A percentile compares a stretch with the other conserved stretches of the same genome.
These are phyloP conservation scores for Artemisia tridentata DNA, from an alignment of 129 eudicot species.

Conservation along the genomic window DNA sequence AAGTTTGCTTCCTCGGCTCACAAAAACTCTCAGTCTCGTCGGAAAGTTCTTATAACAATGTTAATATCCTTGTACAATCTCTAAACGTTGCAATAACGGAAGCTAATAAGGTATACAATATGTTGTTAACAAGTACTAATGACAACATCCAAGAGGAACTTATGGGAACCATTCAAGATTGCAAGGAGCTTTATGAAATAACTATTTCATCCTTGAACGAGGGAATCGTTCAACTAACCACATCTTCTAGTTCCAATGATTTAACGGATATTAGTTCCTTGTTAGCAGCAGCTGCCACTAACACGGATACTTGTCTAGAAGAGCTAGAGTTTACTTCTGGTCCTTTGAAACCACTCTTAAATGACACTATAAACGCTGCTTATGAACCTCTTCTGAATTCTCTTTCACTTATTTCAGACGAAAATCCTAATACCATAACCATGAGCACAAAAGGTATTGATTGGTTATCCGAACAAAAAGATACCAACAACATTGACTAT, in stretches of 20 bases:
- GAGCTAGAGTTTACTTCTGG: slow-evolving; percentile 73
- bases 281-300: slow-evolving; percentile 78
- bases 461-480: background rate
- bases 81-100: slow-evolving; percentile 62
- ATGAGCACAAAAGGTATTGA: background rate
- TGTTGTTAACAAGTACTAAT: slow-evolving; percentile 32
- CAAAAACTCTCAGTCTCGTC: slow-evolving; percentile 45
- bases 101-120: slow-evolving; percentile 43
- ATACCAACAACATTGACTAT: slow-evolving; percentile 19
- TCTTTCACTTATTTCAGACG: slow-evolving; percentile 44
- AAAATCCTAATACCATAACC: background rate
- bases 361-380: slow-evolving; percentile 37
- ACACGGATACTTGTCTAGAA: slow-evolving; percentile 80
- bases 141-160: slow-evolving; percentile 54
- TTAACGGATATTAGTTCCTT: slow-evolving; percentile 52
- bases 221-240: slow-evolving; percentile 30
- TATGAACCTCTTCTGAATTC: slow-evolving; percentile 62
- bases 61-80: slow-evolving; percentile 46
- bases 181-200: slow-evolving; percentile 72
- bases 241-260: slow-evolving; percentile 6
- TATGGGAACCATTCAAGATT: slow-evolving; percentile 71
- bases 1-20: slow-evolving; percentile 49
- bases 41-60: slow-evolving; percentile 40
- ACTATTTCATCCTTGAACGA: slow-evolving; percentile 48
- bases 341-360: slow-evolving; percentile 49